Evolutionary conservation across 441 rosid genomes (phyloP).

Genomic region (Manihot esculenta): DNA sequence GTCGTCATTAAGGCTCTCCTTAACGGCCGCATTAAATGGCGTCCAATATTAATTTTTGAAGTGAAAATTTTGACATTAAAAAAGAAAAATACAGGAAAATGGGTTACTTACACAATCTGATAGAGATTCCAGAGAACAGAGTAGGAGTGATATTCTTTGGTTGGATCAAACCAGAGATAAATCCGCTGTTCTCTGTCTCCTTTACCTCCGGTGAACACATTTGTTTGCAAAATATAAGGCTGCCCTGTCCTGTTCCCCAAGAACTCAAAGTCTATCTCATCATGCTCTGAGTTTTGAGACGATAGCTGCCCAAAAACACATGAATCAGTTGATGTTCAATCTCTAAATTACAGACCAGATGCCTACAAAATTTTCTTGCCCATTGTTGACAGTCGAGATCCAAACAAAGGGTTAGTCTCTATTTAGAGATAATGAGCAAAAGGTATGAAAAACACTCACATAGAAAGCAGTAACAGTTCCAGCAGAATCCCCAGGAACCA

Average conservation of each 20-base stretch:
- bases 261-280: slow-evolving; percentile 71
- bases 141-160: slow-evolving; percentile 46
- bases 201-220: slow-evolving; percentile 58
- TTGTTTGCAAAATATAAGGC: slow-evolving; percentile 65
- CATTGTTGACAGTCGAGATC: too few relatives aligned
- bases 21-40: too few relatives aligned
- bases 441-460: slow-evolving; percentile 36
- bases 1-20: too few relatives aligned
- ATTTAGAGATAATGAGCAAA: too few relatives aligned
- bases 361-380: too few relatives aligned
- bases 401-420: not conserved
- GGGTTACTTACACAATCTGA: slow-evolving; percentile 39
- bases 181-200: slow-evolving; percentile 62
- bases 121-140: slow-evolving; percentile 61
- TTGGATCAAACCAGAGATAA: slow-evolving; percentile 62
- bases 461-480: slow-evolving; percentile 89
- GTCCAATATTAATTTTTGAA: too few relatives aligned
- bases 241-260: slow-evolving; percentile 67
- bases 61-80: too few relatives aligned
- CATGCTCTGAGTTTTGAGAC: slow-evolving; percentile 76
- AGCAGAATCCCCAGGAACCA: slow-evolving; percentile 82
- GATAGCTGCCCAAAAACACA: slow-evolving; percentile 48
- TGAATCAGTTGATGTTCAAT: not conserved
- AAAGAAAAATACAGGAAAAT: not conserved
- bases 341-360: not conserved